These are phyloP conservation scores for Candida jianshihensis DNA, from an alignment of 805 yeast genomes.

Conservation along the genomic window DNA sequence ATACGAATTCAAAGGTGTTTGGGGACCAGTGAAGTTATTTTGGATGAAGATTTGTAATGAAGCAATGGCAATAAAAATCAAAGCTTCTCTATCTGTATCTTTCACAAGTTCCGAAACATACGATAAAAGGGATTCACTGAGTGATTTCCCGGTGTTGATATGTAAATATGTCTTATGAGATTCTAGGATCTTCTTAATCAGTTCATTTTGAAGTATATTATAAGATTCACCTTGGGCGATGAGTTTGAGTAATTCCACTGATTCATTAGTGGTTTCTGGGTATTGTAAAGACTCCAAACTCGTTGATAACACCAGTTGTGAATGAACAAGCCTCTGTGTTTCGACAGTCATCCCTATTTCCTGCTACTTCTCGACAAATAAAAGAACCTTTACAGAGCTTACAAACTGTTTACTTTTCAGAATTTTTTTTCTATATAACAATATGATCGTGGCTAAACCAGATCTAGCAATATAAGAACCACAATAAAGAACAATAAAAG, in stretches of 20 bases:
- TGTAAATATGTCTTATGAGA: conserved; percentile 1
- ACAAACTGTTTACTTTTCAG: not conserved
- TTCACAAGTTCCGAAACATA: conserved; percentile 1
- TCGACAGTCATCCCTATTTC: conserved; percentile 1
- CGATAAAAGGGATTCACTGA: conserved; percentile 6
- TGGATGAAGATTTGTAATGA: conserved; percentile 66
- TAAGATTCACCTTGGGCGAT: conserved; percentile 17
- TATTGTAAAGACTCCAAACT: conserved; percentile 8
- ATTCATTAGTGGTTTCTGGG: no score
- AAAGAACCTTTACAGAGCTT: not conserved
- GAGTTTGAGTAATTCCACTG: conserved; percentile 4
- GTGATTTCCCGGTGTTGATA: conserved; percentile 1
- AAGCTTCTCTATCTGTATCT: conserved; percentile 5
- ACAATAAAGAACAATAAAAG: no score
- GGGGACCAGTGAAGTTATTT: conserved; percentile 80
- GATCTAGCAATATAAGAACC: no score
- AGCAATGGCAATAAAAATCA: conserved; percentile 36
- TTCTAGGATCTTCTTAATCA: conserved; percentile 1
- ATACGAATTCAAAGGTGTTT: conserved; percentile 32
- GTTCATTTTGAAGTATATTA: conserved; percentile 10
- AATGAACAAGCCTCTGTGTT: conserved; percentile 3
- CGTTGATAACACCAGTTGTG: conserved; percentile 7
- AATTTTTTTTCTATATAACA: not conserved
- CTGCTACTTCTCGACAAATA: not conserved
- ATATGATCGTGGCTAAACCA: not conserved